Evolutionary conservation across 1,284 basidiomycete genomes (phyloP).

Genomic region (Apiotrichum veenhuisii): DNA sequence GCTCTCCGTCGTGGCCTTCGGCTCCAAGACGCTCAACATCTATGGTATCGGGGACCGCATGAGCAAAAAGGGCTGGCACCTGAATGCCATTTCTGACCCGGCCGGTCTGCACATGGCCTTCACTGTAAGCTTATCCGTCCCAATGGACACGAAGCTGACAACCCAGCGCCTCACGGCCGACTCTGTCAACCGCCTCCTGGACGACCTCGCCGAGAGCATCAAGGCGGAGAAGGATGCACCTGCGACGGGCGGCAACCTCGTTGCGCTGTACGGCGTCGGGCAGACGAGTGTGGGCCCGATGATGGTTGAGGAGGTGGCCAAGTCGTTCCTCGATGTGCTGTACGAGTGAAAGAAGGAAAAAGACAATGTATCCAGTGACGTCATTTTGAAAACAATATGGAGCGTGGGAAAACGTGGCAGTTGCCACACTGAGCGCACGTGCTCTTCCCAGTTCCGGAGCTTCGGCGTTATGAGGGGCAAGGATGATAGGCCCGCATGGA

Average conservation of each 20-base stretch:
- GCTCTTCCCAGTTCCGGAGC: no score
- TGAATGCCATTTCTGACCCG: constrained; percentile 77
- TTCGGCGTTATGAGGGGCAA: not conserved
- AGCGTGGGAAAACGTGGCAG: no score
- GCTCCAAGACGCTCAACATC: constrained; percentile 57
- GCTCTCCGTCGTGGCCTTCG: constrained; percentile 87
- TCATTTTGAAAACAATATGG: no score
- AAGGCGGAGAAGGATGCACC: constrained; percentile 67
- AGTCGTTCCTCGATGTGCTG: constrained; percentile 73
- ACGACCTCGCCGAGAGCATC: constrained; percentile 67
- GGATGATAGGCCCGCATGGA: not conserved
- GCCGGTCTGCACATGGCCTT: constrained; percentile 89
- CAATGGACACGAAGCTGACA: constrained; percentile 1
- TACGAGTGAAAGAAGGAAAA: constrained; percentile 69
- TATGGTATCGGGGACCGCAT: constrained; percentile 88
- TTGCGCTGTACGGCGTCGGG: constrained; percentile 85
- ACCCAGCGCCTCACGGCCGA: constrained; percentile 54
- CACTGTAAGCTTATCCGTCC: constrained; percentile 61
- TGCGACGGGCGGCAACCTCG: constrained; percentile 67
- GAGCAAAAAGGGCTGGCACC: constrained; percentile 79
- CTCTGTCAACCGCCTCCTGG: constrained; percentile 50
- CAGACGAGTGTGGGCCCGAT: constrained; percentile 79
- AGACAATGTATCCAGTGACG: not conserved
- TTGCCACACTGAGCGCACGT: no score
- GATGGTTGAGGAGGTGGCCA: constrained; percentile 80